These are phyloP conservation scores for Boletus bicolor DNA, from an alignment of 768 basidiomycete species.

Conservation along the genomic window DNA sequence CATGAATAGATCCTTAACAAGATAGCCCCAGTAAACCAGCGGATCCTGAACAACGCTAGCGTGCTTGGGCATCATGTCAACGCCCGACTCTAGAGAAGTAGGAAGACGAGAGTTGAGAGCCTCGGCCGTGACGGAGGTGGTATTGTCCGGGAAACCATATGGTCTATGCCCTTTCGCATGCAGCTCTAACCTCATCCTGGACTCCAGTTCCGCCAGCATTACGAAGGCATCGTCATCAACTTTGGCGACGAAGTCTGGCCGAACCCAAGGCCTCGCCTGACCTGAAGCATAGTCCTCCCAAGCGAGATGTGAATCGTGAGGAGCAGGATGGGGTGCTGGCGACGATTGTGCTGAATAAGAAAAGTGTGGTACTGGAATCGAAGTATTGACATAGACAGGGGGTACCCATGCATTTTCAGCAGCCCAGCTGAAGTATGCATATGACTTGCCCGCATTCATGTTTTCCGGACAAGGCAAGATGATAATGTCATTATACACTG, in stretches of 20 bases:
- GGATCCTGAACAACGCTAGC: slow-evolving; percentile 47
- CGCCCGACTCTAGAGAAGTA: not conserved
- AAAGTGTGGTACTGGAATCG: slow-evolving; percentile 43
- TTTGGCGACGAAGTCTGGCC: slow-evolving; percentile 91
- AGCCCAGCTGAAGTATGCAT: slow-evolving; percentile 93
- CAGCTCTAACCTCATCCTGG: slow-evolving; percentile 77
- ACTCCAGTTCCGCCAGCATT: slow-evolving; percentile 91
- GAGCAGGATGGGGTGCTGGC: slow-evolving; percentile 58
- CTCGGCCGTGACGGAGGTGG: slow-evolving; percentile 2
- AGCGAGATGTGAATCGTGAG: slow-evolving; percentile 65
- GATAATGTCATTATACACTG: slow-evolving; percentile 84
- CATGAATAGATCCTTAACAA: slow-evolving; percentile 93
- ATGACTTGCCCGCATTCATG: slow-evolving; percentile 94
- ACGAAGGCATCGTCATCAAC: slow-evolving; percentile 95
- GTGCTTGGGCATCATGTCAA: slow-evolving; percentile 5
- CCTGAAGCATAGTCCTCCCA: slow-evolving; percentile 47
- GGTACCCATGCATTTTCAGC: slow-evolving; percentile 89
- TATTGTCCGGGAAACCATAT: slow-evolving; percentile 17
- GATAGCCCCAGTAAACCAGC: slow-evolving; percentile 83
- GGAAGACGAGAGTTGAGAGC: not conserved
- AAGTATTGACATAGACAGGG: slow-evolving; percentile 56
- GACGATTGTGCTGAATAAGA: slow-evolving; percentile 64
- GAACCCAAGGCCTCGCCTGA: slow-evolving; percentile 61
- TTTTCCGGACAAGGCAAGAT: slow-evolving; percentile 85
- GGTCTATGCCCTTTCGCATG: slow-evolving; percentile 40